Percentiles rank a stretch among this genome's conserved stretches.
phyloP scores from a whole-genome alignment of 2,329 filamentous ascomycete genomes.

The Diaporthe longicolla region DNA sequence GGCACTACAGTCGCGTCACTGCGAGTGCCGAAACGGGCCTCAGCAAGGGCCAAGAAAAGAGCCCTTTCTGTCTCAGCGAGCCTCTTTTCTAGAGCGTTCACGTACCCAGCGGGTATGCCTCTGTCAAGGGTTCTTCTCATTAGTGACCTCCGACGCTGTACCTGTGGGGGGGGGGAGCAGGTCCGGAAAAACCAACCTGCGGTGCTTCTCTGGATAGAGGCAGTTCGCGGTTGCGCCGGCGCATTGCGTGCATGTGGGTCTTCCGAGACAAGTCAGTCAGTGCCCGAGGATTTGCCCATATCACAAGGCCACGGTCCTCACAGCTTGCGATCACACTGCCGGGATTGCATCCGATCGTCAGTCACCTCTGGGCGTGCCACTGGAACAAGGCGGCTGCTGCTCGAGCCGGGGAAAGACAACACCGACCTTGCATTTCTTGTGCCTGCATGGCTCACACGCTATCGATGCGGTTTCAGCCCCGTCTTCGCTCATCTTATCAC shows the following conservation, averaged over 20 bases:
- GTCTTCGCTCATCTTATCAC: constrained; percentile 34
- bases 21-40: constrained; percentile 39
- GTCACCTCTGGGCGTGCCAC: background rate
- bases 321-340: constrained; percentile 42
- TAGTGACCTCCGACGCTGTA: background rate
- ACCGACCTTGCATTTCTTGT: constrained; percentile 43
- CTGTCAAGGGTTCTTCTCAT: constrained; percentile 14
- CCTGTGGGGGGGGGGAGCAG: background rate
- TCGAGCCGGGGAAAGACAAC: constrained; percentile 30
- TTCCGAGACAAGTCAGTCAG: constrained; percentile 8
- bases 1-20: constrained; percentile 50
- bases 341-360: constrained; percentile 21
- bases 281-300: background rate
- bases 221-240: constrained; percentile 25
- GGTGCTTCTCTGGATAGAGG: constrained; percentile 35
- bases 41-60: constrained; percentile 43
- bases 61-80: constrained; percentile 44
- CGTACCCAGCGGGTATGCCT: constrained; percentile 44
- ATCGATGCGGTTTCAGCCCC: constrained; percentile 30
- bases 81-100: constrained; percentile 43
- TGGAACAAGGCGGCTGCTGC: background rate
- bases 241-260: constrained; percentile 40
- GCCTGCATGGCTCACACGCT: constrained; percentile 40
- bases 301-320: constrained; percentile 22
- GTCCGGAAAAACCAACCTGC: constrained; percentile 23